These are phyloP conservation scores for Rhizopus delemar DNA, from an alignment of 371 early-diverging fungal genomes.

Conservation along the genomic window DNA sequence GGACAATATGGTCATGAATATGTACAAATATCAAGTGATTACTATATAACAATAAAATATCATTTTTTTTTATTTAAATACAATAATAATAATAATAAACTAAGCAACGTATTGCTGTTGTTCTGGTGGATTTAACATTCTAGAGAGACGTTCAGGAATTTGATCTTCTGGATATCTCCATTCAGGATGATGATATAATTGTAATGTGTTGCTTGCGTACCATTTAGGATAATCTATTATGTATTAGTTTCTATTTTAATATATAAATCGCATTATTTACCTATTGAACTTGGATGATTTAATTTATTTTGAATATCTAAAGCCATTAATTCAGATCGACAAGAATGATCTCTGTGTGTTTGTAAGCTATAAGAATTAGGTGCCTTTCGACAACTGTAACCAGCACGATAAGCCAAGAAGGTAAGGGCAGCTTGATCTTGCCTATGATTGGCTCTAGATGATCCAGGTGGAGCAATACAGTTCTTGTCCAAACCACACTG, in stretches of 20 bases:
- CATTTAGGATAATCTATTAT: slow-evolving; percentile 33
- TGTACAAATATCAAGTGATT: background rate
- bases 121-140: slow-evolving; percentile 12
- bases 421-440: slow-evolving; percentile 63
- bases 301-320: slow-evolving; percentile 30
- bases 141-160: slow-evolving; percentile 23
- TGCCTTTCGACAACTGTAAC: slow-evolving; percentile 20
- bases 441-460: slow-evolving; percentile 54
- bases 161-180: slow-evolving; percentile 34
- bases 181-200: slow-evolving; percentile 35
- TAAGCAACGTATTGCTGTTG: background rate
- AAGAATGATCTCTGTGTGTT: slow-evolving; percentile 31
- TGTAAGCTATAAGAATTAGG: slow-evolving; percentile 20
- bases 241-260: too few species aligned
- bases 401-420: slow-evolving; percentile 42
- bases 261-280: slow-evolving; percentile 10
- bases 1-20: too few species aligned
- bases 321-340: slow-evolving; percentile 24
- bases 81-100: background rate
- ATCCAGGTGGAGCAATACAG: slow-evolving; percentile 60
- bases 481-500: slow-evolving; percentile 50
- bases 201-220: slow-evolving; percentile 28
- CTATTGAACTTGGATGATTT: slow-evolving; percentile 28
- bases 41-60: background rate
- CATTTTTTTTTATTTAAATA: background rate